A percentile compares a stretch with the other conserved stretches of the same genome.
Conservation (phyloP, 495 filamentous ascomycete genomes). For the Podospora didyma region DNA sequence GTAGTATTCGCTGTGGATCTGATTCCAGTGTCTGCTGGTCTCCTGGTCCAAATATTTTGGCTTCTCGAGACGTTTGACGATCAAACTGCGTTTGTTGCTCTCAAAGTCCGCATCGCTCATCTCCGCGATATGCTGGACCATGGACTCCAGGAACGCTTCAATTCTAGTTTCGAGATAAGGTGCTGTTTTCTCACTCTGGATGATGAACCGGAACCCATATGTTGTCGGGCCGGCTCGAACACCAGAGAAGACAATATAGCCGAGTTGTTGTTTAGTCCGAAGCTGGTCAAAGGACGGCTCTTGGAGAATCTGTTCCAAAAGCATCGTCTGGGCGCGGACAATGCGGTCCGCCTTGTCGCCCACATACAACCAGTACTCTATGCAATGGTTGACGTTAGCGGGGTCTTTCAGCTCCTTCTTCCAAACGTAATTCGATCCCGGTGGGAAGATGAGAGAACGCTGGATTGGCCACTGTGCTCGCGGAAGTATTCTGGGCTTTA, state of each 20-base stretch:
- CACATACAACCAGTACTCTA: constrained; percentile 84
- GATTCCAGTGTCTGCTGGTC: constrained; percentile 73
- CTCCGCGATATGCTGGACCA: constrained; percentile 58
- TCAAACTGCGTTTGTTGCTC: constrained; percentile 81
- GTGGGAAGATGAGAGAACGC: constrained; percentile 72
- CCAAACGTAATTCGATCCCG: constrained; percentile 79
- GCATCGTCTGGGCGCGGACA: constrained; percentile 68
- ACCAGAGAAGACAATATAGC: constrained; percentile 91
- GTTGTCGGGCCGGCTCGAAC: constrained; percentile 63
- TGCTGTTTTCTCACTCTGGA: constrained; percentile 86
- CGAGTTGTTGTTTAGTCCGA: constrained; percentile 94
- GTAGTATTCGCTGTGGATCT: constrained; percentile 81
- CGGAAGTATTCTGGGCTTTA: constrained; percentile 74
- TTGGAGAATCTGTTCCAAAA: constrained; percentile 87
- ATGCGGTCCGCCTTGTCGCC: constrained; percentile 65
- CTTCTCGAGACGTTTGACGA: constrained; percentile 86
- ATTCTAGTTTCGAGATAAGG: constrained; percentile 83
- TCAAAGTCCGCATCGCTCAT: constrained; percentile 89
- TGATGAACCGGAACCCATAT: constrained; percentile 82
- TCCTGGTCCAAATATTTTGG: constrained; percentile 89
- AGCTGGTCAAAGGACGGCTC: constrained; percentile 94
- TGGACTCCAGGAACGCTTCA: constrained; percentile 70
- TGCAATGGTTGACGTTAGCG: constrained; percentile 93
- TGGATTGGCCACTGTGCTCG: constrained; percentile 75
- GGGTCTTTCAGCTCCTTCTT: constrained; percentile 76